Evolutionary conservation across 768 basidiomycete genomes (phyloP), one percentile per base, ranked within the genome.

Genomic region (Collybia mongolica): DNA sequence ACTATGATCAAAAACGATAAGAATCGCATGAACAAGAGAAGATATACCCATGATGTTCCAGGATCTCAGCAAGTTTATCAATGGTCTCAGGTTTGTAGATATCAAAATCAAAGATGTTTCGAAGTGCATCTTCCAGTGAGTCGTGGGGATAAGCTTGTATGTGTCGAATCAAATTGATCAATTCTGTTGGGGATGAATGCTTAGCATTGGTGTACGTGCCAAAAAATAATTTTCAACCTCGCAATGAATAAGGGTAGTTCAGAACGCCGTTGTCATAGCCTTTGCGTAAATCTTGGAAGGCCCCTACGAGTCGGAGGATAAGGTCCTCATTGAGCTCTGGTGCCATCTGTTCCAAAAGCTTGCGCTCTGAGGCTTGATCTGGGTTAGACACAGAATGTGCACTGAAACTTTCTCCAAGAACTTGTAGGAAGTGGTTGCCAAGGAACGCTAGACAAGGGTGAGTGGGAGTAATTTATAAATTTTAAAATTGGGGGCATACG

Each of bases 51-150:
- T 86, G 82, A 48, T 77, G 77, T 42, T 77, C 68, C 29, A 87
- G 64, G 22, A 86, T 83, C 22, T 79, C 74, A 0, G 72, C 73
- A 17, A 87, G 68, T 57, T 79, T 80, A 42, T 84, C 80, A 36
- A 83, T 81, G 5, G 80, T 83, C 55, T 85, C 84, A 1, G 78
- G 79, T 54, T 79, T 81, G 62, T 83, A 83, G 5, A 87, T 73
- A 58, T 87, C 84, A 49, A 85, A 87, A 59, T 87, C 84, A 55
- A 87, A 87, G 8, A 86, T 71, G 57, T 86, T 87, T 14, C 84
- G 72, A 14, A 87, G 65, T 6, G 79, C 77, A 37, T 74, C 72
- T n/a, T 79, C 83, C 9, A 86, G 66, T 0, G 79, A 63, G 60
- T 86, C 84, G 18, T 68, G 61, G 0, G 83, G 82, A 53, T 81